A percentile compares a stretch with the other conserved stretches of the same genome.
Evolutionary conservation across 2,329 filamentous ascomycete species (phyloP).

Genomic region (Colletotrichum sp.): DNA sequence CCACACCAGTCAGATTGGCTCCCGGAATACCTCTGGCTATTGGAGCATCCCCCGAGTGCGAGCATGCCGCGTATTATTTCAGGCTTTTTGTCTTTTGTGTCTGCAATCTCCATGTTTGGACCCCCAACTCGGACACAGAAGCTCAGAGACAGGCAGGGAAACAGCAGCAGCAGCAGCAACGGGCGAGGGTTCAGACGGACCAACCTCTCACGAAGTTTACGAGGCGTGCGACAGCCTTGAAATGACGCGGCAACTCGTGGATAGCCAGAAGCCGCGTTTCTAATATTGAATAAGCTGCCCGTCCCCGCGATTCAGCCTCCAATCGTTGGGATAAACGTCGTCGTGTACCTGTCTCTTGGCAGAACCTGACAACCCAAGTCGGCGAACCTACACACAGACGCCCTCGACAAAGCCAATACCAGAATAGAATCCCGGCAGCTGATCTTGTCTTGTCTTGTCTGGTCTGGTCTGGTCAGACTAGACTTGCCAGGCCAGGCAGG

Average conservation of each 20-base stretch:
- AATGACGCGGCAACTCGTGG: conserved; percentile 5
- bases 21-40: background rate
- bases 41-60: background rate
- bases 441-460: background rate
- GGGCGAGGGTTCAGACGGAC: background rate
- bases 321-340: background rate
- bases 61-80: background rate
- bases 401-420: background rate
- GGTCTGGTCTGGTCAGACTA: background rate
- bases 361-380: background rate
- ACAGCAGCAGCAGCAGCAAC: background rate
- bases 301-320: background rate
- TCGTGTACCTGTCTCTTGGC: background rate
- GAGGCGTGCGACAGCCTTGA: background rate
- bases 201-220: background rate
- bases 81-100: background rate
- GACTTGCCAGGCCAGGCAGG: background rate
- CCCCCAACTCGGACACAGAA: background rate
- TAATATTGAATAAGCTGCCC: background rate
- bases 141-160: background rate
- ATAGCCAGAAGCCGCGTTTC: background rate
- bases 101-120: background rate
- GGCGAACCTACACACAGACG: background rate
- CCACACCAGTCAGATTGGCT: background rate
- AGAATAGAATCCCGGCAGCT: background rate